phyloP scores from a whole-genome alignment of 169 alveolate species.

The Plasmodium fragile region DNA sequence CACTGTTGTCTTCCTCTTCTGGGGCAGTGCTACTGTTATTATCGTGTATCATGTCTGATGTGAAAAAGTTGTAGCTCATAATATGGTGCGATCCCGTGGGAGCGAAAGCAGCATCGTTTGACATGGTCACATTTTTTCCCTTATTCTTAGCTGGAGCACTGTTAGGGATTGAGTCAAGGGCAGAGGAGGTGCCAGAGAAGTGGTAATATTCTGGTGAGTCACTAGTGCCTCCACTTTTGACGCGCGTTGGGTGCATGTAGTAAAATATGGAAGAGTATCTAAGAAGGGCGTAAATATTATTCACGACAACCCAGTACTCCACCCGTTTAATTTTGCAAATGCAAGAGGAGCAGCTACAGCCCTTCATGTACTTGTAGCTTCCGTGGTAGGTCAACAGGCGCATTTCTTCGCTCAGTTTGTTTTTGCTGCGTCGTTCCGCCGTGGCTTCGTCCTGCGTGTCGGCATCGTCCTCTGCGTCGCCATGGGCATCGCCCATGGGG shows the following conservation, averaged over 20 bases:
- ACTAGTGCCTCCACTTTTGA: neutral
- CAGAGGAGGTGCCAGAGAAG: neutral
- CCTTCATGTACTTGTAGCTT: constrained; percentile 59
- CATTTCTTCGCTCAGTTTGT: neutral
- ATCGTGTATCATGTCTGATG: neutral
- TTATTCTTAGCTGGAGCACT: neutral
- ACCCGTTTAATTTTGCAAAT: constrained; percentile 64
- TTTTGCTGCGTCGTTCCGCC: neutral
- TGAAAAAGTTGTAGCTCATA: neutral
- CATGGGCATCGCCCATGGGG: neutral
- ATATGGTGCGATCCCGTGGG: neutral
- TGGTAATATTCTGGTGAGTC: neutral
- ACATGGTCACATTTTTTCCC: neutral
- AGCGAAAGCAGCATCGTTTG: neutral
- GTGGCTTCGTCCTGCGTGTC: neutral
- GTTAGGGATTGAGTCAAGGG: neutral
- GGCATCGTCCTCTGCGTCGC: neutral
- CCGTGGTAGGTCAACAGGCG: constrained; percentile 3
- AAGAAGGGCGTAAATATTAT: constrained; percentile 38
- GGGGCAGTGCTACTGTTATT: neutral
- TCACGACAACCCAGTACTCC: constrained; percentile 57
- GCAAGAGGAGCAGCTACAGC: constrained; percentile 47
- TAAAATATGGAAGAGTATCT: constrained; percentile 63
- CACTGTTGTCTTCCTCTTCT: neutral
- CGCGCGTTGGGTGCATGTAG: constrained; percentile 58